Conservation (phyloP, 2,329 filamentous ascomycete species). For the Dactylellina leptospora region DNA sequence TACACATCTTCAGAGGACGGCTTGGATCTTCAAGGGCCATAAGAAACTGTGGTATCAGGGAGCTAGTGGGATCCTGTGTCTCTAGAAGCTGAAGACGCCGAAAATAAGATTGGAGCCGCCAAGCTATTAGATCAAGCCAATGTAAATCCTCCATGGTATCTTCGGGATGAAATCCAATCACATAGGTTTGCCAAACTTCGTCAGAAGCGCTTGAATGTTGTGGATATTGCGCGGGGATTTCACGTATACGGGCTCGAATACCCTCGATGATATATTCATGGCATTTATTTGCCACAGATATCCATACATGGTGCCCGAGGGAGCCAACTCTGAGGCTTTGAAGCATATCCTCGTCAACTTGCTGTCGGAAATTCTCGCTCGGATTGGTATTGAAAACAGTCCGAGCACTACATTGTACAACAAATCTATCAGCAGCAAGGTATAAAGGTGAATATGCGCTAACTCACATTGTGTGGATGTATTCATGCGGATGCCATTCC, state of each 20-base stretch:
- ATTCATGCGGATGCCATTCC: background rate
- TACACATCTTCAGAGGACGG: too few relatives aligned
- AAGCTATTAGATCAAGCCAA: background rate
- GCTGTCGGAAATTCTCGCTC: background rate
- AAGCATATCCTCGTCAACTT: slow-evolving; percentile 9
- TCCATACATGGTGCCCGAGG: background rate
- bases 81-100: too few relatives aligned
- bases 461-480: background rate
- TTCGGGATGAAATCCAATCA: too few relatives aligned
- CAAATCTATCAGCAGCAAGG: too few relatives aligned
- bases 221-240: background rate
- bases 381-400: background rate
- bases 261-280: slow-evolving; percentile 16
- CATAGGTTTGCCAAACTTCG: too few relatives aligned
- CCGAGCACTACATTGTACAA: too few relatives aligned
- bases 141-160: too few relatives aligned
- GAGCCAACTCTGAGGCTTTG: background rate
- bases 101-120: background rate
- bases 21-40: too few relatives aligned
- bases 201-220: too few relatives aligned
- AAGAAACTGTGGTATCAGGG: too few relatives aligned
- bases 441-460: too few relatives aligned
- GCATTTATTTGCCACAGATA: background rate
- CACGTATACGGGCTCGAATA: background rate
- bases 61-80: too few relatives aligned